Base-by-base conservation (phyloP, 2,329 filamentous ascomycete genomes). In the Claviceps purpurea region DNA sequence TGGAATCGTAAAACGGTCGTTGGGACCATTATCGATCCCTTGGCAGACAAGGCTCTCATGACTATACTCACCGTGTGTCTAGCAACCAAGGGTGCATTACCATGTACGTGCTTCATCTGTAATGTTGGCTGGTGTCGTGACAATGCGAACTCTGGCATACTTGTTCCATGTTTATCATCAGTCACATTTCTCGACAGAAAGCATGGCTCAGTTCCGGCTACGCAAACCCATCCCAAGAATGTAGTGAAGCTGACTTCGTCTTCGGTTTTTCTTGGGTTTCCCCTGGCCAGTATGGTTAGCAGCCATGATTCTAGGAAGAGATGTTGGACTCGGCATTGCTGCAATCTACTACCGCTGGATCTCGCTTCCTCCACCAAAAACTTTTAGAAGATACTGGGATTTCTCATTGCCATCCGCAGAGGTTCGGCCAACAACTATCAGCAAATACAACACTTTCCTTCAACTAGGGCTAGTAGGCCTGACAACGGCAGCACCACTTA, bases 301-400 rank as follows among this genome's bases (percentile, higher is more conserved):
- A 2, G 78, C 77, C n/a, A 81, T 97, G 49, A 95, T 98, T 56
- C 79, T 98, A 3, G 90, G 90, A 30, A 81, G 93, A 44, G 93
- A 98, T 61, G 79, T 87, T 43, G 87, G 84, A 20, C 77, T 98
- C 4, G 89, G 79, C 26, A 76, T 95, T 22, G 82, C 89, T 2
- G 93, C 93, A 24, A 83, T 98, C 59, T 97, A 96, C 72, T 97
- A 93, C 68, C 85, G 93, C 57, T 97, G 89, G 79, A 94, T 96
- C 58, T 94, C 88, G 2, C 77, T 98, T 5, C 93, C 93, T 0
- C 84, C 87, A 0, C 93, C 93, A 1, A 97, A 97, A 70, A 97
- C 93, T 0, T 87, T 96, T 68, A 71, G 78, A 18, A 76, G 93
- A 18, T 98, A 97, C 69, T 98, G 93, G 93, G 93, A 98, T 69